Percentiles rank a stretch among this genome's conserved stretches.
Evolutionary conservation across 306 rosid genomes (phyloP).

Genomic region (Lupinus albus): DNA sequence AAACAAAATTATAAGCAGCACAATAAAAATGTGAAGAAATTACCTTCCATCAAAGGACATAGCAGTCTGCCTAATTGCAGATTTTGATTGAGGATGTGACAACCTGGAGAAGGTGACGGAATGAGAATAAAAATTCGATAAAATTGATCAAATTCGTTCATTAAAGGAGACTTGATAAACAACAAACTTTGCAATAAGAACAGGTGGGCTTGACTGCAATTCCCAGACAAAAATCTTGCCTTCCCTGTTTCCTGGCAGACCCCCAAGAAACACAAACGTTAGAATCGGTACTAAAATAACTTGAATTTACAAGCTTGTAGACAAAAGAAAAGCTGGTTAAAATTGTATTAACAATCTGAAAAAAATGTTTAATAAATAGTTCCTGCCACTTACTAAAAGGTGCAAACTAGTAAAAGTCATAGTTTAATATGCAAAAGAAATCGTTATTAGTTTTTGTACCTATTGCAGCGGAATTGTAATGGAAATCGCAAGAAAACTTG

Average conservation of each 20-base stretch:
- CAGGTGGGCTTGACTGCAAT: conserved; percentile 90
- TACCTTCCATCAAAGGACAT: conserved; percentile 93
- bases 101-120: conserved; percentile 53
- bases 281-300: conserved; percentile 3
- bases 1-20: conserved; percentile 12
- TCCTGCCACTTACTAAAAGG: not conserved
- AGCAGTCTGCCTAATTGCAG: conserved; percentile 91
- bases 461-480: conserved; percentile 72
- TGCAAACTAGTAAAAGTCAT: not conserved
- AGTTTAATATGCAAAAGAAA: not conserved
- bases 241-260: conserved; percentile 77
- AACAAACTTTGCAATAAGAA: conserved; percentile 66
- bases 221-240: conserved; percentile 94
- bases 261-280: not conserved
- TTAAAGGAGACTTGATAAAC: conserved; percentile 14
- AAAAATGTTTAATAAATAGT: conserved; percentile 17
- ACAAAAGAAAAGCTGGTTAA: not conserved
- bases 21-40: conserved; percentile 13
- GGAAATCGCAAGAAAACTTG: conserved; percentile 94
- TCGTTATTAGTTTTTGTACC: conserved; percentile 48
- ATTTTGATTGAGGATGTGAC: conserved; percentile 81
- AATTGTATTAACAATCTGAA: not conserved
- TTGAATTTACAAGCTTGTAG: conserved; percentile 4
- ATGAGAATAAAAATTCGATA: conserved; percentile 13
- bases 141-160: not conserved